Evolutionary conservation across 2,329 filamentous ascomycete species (phyloP).

Genomic region (Aspergillus ustus): DNA sequence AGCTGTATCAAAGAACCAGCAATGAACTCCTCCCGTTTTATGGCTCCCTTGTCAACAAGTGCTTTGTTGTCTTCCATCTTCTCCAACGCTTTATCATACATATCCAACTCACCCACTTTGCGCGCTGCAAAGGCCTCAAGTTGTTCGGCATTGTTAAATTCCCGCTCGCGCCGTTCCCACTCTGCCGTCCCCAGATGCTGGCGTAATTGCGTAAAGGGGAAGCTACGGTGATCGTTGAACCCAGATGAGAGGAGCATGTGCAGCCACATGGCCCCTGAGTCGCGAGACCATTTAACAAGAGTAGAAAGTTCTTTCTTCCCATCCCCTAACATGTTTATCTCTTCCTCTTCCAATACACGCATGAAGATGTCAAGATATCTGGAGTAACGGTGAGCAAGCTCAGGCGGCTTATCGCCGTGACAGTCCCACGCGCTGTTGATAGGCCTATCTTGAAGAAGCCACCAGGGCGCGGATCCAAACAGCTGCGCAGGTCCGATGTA

Average conservation of each 20-base stretch:
- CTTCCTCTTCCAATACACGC: constrained; percentile 38
- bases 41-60: constrained; percentile 33
- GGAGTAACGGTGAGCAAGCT: constrained; percentile 32
- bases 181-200: constrained; percentile 24
- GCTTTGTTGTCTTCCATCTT: constrained; percentile 35
- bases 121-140: constrained; percentile 30
- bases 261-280: constrained; percentile 43
- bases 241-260: constrained; percentile 40
- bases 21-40: constrained; percentile 33
- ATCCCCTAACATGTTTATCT: constrained; percentile 31
- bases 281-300: constrained; percentile 39
- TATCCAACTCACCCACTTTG: constrained; percentile 35
- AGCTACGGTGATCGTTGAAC: constrained; percentile 37
- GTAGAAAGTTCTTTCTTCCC: constrained; percentile 35
- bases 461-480: constrained; percentile 44
- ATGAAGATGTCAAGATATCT: constrained; percentile 37
- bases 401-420: constrained; percentile 26
- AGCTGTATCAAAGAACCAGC: neutral
- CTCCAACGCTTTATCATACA: constrained; percentile 38
- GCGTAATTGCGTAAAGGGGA: constrained; percentile 37
- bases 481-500: constrained; percentile 45
- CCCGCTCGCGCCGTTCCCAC: constrained; percentile 28
- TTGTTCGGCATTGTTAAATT: constrained; percentile 25
- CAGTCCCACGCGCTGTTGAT: constrained; percentile 35
- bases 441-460: constrained; percentile 40